Evolutionary conservation across 257 asterid genomes (phyloP), one percentile per base, ranked within the genome.

Genomic region (Echium plantagineum): DNA sequence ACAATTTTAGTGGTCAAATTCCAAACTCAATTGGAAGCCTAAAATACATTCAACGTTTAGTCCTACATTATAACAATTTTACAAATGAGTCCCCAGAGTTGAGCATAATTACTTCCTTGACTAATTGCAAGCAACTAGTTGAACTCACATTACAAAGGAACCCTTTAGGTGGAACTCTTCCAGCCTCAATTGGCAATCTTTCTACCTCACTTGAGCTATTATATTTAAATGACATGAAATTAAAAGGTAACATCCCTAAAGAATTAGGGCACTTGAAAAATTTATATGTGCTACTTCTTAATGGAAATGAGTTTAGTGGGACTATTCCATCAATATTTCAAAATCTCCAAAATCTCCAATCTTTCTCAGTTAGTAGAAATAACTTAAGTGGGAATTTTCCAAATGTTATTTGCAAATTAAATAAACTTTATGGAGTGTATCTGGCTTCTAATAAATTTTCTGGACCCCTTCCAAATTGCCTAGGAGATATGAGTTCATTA

Each of bases 21-120:
- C 85, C 81, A 3, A 24, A 9, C 30, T 70, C 76, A 7, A 58
- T 79, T 28, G 85, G 77, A n/a, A 52, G 67, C 18, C 67, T 79
- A 10, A 55, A 35, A 24, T 48, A 51, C 31, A 57, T 78, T 4
- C 51, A 70, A 13, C 4, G 28, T 7, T 65, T 78, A 3, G 15
- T 48, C 48, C 47, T 77, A 32, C 31, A 22, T 3, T 17, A 0
- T 7, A 77, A 77, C 65, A 61, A 55, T 21, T 49, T 77, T 20
- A 59, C 63, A 15, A 63, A 35, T n/a, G 9, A 32, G 7, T 32
- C 42, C 28, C 13, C 8, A 5, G 62, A 66, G 19, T 49, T 57
- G 6, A 66, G 38, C 47, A 28, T 71, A 56, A 3, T 71, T 0
- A 32, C 62, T 42, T 57, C 69, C 5, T 30, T 73, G 58, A 49